phyloP scores from a whole-genome alignment of 805 yeast species.

The Metschnikowia peoriensis region DNA sequence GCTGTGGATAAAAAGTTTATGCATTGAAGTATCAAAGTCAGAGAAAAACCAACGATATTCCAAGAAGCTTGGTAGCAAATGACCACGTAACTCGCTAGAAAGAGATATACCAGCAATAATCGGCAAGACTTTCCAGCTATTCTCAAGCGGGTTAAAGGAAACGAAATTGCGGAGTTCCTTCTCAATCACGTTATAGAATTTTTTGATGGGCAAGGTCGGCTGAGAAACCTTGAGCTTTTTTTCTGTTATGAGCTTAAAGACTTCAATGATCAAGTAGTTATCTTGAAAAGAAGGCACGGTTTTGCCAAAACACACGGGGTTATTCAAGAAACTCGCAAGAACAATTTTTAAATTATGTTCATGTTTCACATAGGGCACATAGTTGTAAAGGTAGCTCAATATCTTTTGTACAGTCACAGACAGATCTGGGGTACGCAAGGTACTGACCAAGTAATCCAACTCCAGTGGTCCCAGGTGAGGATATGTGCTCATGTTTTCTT shows the following conservation, averaged over 20 bases:
- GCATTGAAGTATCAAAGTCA: constrained; percentile 32
- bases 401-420: constrained; percentile 30
- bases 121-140: constrained; percentile 49
- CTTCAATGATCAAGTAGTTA: constrained; percentile 44
- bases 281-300: constrained; percentile 25
- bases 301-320: constrained; percentile 32
- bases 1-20: constrained; percentile 27
- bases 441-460: constrained; percentile 47
- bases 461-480: constrained; percentile 32
- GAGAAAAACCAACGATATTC: constrained; percentile 33
- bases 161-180: constrained; percentile 35
- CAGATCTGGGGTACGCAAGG: constrained; percentile 40
- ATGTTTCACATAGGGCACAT: constrained; percentile 49
- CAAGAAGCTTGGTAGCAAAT: constrained; percentile 26
- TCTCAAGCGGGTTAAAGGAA: constrained; percentile 24
- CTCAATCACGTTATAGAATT: constrained; percentile 39
- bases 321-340: constrained; percentile 43
- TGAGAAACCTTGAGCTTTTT: constrained; percentile 46
- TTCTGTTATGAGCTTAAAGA: constrained; percentile 44
- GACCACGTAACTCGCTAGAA: constrained; percentile 34
- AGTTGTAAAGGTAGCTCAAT: constrained; percentile 49
- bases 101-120: constrained; percentile 45
- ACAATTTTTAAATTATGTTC: constrained; percentile 46
- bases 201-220: constrained; percentile 47
- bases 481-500: neutral